A percentile compares a stretch with the other conserved stretches of the same genome.
These are phyloP conservation scores for Agrostemma githago DNA, from an alignment of 148 eudicot genomes.

Conservation along the genomic window DNA sequence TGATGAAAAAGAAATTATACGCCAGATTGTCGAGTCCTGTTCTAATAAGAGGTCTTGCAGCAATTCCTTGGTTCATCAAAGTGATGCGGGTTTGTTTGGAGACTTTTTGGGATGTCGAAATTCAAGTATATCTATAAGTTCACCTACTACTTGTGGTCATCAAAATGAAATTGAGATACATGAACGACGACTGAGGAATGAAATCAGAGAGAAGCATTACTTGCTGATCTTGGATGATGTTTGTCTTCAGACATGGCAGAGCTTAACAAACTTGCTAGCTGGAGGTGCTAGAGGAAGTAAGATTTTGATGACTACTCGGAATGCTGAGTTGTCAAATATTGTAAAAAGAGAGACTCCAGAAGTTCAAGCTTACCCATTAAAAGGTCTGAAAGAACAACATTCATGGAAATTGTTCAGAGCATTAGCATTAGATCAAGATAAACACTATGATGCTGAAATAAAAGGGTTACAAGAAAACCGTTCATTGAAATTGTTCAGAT, in stretches of 20 bases:
- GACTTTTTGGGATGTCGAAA: conserved; percentile 24
- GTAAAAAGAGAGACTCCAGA: background rate
- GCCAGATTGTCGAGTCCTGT: conserved; percentile 19
- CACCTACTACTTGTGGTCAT: background rate
- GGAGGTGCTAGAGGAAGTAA: conserved; percentile 23
- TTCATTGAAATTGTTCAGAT: conserved; percentile 16
- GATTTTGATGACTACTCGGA: conserved; percentile 21
- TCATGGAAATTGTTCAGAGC: conserved; percentile 14
- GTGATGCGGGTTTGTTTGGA: background rate
- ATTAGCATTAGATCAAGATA: conserved; percentile 7
- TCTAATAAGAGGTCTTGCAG: conserved; percentile 14
- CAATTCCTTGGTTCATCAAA: background rate
- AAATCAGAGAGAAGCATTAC: conserved; percentile 25
- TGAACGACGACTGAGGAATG: conserved; percentile 20
- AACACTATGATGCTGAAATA: background rate
- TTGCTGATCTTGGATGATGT: conserved; percentile 31
- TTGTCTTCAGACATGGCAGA: conserved; percentile 8
- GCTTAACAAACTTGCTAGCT: conserved; percentile 15
- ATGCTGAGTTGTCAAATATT: background rate
- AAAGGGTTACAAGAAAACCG: background rate
- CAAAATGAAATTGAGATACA: background rate
- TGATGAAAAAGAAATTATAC: conserved; percentile 22
- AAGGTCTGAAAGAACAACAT: background rate
- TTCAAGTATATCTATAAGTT: background rate
- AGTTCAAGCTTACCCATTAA: background rate